Evolutionary conservation across 805 yeast genomes (phyloP), one percentile per base, ranked within the genome.

Genomic region (Ogataea glucozyma): DNA sequence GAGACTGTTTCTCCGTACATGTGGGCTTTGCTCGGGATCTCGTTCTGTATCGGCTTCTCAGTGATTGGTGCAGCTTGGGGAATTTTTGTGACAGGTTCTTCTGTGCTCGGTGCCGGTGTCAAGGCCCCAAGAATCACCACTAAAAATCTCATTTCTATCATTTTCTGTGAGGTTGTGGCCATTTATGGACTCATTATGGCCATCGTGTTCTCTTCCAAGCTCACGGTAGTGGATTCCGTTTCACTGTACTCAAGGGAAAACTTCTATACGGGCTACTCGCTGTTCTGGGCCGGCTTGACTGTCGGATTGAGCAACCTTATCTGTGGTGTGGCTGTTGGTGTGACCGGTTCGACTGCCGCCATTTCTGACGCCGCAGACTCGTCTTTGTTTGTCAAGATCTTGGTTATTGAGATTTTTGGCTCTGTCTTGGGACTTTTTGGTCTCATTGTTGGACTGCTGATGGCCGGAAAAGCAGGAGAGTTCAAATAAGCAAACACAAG

Each of bases 51-150:
- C 54, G 98, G 98, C 11, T 76, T 93, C 46, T 83, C 95, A 37
- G 97, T 93, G 12, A 84, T 90, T 31, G 99, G 99, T 29, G 99
- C 99, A 12, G 98, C 98, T 4, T 93, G 99, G 99, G 99, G 99
- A 51, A 93, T 93, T 54, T 93, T 91, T 65, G 78, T 93, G 48
- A 91, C 98, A 2, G 99, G 99, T 30, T 75, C 97, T 1, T 81
- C 97, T 21, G 87, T 93, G 55, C 70, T 93, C 49, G 99, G 99
- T 56, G 99, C 99, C 3, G 99, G 99, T 72, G 97, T 93, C 47
- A 87, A 87, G 66, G 93, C 96, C 11, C 99, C 99, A 40, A 76
- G 98, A 64, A 95, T 93, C 62, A 90, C 98, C 32, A 93, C 99
- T 42, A 93, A 93, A 74, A 93, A 93, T 66, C 78, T 93, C 64